Evolutionary conservation across 2,329 filamentous ascomycete species (phyloP).

Genomic region (Blastomyces silverae): DNA sequence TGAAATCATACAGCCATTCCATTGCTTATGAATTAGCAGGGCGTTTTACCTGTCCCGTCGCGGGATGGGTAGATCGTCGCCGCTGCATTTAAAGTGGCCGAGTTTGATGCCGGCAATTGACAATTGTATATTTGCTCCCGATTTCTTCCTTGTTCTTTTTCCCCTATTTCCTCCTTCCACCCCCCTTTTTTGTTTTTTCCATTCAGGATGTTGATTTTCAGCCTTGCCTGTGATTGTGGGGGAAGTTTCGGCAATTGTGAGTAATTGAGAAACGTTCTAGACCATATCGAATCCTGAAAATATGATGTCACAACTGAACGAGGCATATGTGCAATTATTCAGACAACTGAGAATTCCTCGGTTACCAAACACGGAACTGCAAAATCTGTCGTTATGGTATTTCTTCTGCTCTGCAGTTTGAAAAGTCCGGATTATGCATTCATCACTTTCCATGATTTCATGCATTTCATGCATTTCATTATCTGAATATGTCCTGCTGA

Average conservation of each 20-base stretch:
- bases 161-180: neutral
- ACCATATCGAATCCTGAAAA: neutral
- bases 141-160: neutral
- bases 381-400: neutral
- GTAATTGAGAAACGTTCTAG: neutral
- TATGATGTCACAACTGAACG: neutral
- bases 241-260: neutral
- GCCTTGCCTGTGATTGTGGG: neutral
- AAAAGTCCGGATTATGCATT: neutral
- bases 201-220: neutral
- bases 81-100: neutral
- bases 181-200: neutral
- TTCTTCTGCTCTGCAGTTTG: neutral
- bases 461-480: neutral
- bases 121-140: neutral
- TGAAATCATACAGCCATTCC: neutral
- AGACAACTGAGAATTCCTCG: neutral
- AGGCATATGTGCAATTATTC: neutral
- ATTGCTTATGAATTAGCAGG: neutral
- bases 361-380: neutral
- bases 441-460: neutral
- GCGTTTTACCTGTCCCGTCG: neutral
- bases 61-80: neutral
- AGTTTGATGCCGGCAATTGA: constrained; percentile 1
- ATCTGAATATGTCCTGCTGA: no score